Conservation (phyloP, 1,284 basidiomycete genomes). For the Ustilago sp. region DNA sequence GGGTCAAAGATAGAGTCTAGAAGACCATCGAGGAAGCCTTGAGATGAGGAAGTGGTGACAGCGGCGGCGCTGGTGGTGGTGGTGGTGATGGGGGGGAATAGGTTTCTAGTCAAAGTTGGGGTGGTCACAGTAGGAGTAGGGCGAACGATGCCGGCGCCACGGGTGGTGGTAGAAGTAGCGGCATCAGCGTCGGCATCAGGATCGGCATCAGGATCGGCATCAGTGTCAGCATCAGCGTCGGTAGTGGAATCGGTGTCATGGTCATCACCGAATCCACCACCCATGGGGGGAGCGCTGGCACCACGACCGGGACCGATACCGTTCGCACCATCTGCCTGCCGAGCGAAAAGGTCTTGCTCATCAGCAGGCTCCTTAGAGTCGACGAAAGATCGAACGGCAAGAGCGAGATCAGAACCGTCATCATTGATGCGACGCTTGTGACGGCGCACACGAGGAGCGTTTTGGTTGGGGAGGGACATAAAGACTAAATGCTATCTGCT, state of each 20-base stretch:
- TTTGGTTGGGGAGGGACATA: constrained; percentile 30
- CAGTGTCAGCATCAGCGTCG: neutral
- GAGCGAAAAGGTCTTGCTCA: constrained; percentile 16
- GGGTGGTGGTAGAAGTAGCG: constrained; percentile 20
- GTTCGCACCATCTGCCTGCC: constrained; percentile 38
- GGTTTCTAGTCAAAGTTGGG: constrained; percentile 21
- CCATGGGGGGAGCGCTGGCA: constrained; percentile 20
- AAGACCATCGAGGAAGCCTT: neutral
- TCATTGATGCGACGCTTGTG: constrained; percentile 56
- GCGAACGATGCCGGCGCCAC: constrained; percentile 12
- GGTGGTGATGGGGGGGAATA: constrained; percentile 20
- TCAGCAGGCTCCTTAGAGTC: constrained; percentile 15
- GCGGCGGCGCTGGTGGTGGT: constrained; percentile 5
- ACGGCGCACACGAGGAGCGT: constrained; percentile 48
- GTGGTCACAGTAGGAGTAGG: constrained; percentile 20
- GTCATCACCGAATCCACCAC: constrained; percentile 15
- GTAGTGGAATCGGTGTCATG: neutral
- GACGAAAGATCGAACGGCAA: constrained; percentile 33
- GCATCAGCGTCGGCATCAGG: constrained; percentile 4
- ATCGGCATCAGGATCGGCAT: neutral
- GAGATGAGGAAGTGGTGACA: constrained; percentile 11
- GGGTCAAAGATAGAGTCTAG: neutral
- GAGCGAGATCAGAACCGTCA: constrained; percentile 37
- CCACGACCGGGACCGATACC: constrained; percentile 19
- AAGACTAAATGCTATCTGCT: neutral